Conservation (phyloP, 1,284 basidiomycete genomes). For the Amylostereum chailletii region DNA sequence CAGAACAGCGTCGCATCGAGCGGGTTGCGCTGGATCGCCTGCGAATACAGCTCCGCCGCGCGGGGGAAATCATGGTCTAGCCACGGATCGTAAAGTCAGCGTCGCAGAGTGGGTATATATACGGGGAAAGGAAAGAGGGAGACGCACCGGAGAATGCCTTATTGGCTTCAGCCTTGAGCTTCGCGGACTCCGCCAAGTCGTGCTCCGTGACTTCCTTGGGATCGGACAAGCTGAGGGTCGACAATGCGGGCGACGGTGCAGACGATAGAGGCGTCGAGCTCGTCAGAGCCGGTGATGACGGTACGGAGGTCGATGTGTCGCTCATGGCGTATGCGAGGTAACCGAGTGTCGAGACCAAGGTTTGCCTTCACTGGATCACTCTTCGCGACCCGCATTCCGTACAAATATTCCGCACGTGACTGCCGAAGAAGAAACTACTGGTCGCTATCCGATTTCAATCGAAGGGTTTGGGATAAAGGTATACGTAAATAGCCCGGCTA, state of each 20-base stretch:
- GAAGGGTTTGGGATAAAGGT: no score
- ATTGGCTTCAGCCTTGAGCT: slow-evolving; percentile 80
- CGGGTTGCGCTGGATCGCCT: slow-evolving; percentile 76
- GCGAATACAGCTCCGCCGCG: slow-evolving; percentile 68
- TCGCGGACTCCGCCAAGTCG: slow-evolving; percentile 57
- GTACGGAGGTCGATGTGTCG: slow-evolving; percentile 27
- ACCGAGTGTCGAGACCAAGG: background rate
- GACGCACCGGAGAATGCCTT: slow-evolving; percentile 72
- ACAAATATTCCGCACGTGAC: no score
- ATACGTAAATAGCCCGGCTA: no score
- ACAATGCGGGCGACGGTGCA: slow-evolving; percentile 47
- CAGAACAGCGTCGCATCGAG: slow-evolving; percentile 71
- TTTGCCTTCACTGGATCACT: no score
- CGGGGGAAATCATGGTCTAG: slow-evolving; percentile 49
- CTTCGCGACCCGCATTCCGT: no score
- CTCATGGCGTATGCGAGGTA: slow-evolving; percentile 30
- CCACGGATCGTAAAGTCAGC: slow-evolving; percentile 2
- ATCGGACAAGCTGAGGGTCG: slow-evolving; percentile 27
- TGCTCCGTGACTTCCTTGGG: slow-evolving; percentile 57
- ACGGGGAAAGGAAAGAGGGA: background rate
- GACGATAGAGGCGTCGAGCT: slow-evolving; percentile 44
- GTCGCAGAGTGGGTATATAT: no score
- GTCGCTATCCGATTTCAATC: no score
- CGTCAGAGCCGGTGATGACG: slow-evolving; percentile 29
- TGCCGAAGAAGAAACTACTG: no score